These are phyloP conservation scores for Berberis thunbergii DNA, from an alignment of 164 flowering plant genomes.

Conservation along the genomic window DNA sequence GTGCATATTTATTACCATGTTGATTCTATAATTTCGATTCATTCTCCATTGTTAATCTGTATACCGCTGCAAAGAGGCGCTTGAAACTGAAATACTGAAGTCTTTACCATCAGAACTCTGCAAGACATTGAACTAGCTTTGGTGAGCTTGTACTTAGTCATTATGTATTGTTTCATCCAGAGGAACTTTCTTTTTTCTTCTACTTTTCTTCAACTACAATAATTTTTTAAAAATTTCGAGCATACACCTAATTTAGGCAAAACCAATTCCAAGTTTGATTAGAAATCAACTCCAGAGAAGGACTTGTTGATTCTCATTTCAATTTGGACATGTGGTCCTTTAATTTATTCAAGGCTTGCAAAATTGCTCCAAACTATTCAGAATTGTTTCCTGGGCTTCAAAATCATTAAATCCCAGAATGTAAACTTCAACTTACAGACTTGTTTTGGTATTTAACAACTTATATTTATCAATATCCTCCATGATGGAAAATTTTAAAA, in stretches of 20 bases:
- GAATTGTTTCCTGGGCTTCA: no score
- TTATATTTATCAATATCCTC: no score
- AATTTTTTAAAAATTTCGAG: no score
- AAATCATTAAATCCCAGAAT: no score
- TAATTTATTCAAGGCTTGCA: no score
- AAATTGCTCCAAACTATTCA: no score
- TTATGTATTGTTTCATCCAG: background rate
- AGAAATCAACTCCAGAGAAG: background rate
- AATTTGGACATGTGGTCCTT: no score
- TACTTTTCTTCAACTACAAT: background rate
- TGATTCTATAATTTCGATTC: conserved; percentile 52
- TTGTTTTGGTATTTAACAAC: no score
- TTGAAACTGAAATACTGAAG: conserved; percentile 34
- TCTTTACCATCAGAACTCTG: conserved; percentile 34
- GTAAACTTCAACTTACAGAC: no score
- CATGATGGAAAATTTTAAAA: no score
- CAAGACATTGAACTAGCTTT: background rate
- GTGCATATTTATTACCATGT: conserved; percentile 26
- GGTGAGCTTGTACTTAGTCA: no score
- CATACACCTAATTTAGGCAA: background rate
- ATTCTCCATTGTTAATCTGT: conserved; percentile 64
- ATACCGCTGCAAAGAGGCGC: conserved; percentile 83
- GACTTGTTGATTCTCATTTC: no score
- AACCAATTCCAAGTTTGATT: background rate
- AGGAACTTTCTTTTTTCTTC: background rate